Evolutionary conservation across 1,284 basidiomycete genomes (phyloP).

Genomic region (Marasmius sp.): DNA sequence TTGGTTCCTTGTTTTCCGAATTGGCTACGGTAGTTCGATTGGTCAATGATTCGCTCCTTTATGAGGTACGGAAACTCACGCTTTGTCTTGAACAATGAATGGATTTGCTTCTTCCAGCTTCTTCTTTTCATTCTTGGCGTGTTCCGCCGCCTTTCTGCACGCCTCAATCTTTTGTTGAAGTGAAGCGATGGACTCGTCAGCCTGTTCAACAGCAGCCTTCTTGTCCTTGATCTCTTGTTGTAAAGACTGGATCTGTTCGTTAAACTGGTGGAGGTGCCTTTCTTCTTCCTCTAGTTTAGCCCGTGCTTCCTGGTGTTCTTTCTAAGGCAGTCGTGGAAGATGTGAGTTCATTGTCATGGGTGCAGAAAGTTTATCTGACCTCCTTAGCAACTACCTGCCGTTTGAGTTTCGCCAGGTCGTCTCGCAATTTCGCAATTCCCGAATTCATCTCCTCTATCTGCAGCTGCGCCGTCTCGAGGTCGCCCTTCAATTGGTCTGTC

Average conservation of each 20-base stretch:
- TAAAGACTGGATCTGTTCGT: slow-evolving; percentile 83
- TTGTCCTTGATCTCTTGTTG: slow-evolving; percentile 82
- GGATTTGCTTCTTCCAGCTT: slow-evolving; percentile 80
- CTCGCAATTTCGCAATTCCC: slow-evolving; percentile 58
- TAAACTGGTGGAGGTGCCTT: slow-evolving; percentile 84
- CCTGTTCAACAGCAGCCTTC: slow-evolving; percentile 73
- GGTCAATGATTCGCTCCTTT: not conserved
- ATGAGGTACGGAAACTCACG: slow-evolving; percentile 49
- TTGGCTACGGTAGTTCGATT: slow-evolving; percentile 36
- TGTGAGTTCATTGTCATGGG: slow-evolving; percentile 5
- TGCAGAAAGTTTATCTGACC: slow-evolving; percentile 35
- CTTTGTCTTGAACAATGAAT: slow-evolving; percentile 88
- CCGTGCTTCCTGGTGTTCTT: slow-evolving; percentile 61
- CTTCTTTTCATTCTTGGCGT: not conserved
- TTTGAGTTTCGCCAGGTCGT: slow-evolving; percentile 65
- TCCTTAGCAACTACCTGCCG: slow-evolving; percentile 53
- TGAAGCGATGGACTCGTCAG: slow-evolving; percentile 67
- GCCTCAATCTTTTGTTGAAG: slow-evolving; percentile 55
- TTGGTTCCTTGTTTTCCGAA: slow-evolving; percentile 84
- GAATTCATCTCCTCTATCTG: slow-evolving; percentile 62
- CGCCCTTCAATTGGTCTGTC: slow-evolving; percentile 81
- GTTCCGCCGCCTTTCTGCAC: slow-evolving; percentile 42
- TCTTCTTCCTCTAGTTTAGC: slow-evolving; percentile 79
- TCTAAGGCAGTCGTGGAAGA: slow-evolving; percentile 36
- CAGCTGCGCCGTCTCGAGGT: slow-evolving; percentile 64